Conservation (phyloP, 208 protist genomes). For the Crithidia sp. region DNA sequence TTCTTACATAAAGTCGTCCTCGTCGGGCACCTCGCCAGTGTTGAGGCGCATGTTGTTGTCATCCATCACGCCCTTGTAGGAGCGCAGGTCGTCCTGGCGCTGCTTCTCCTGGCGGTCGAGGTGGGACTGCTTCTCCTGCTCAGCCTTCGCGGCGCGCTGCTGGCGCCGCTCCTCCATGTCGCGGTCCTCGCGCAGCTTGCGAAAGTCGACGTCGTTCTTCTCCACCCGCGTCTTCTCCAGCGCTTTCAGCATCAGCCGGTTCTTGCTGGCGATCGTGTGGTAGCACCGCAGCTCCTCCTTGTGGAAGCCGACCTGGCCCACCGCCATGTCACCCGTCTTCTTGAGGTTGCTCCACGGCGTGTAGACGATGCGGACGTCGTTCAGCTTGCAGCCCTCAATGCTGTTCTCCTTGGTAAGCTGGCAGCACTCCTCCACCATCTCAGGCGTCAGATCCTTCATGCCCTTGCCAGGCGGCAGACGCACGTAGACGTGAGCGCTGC, state of each 20-base stretch:
- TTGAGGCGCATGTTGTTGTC: conserved; percentile 86
- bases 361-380: conserved; percentile 95
- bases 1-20: conserved; percentile 96
- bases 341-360: conserved; percentile 97
- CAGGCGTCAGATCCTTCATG: conserved; percentile 91
- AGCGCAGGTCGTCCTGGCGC: conserved; percentile 73
- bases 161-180: conserved; percentile 71
- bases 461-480: conserved; percentile 89
- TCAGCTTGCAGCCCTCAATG: conserved; percentile 95
- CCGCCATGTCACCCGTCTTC: conserved; percentile 96
- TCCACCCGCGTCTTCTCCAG: conserved; percentile 95
- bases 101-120: conserved; percentile 76
- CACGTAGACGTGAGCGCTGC: conserved; percentile 98
- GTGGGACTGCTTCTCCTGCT: conserved; percentile 66
- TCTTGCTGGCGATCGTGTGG: conserved; percentile 81
- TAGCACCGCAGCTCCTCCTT: conserved; percentile 84
- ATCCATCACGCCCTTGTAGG: conserved; percentile 87
- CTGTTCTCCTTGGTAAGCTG: conserved; percentile 98
- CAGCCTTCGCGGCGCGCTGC: conserved; percentile 44
- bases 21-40: conserved; percentile 80
- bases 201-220: conserved; percentile 88
- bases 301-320: conserved; percentile 96
- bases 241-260: conserved; percentile 88
- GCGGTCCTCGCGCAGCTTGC: conserved; percentile 74
- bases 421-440: conserved; percentile 96